Base-by-base conservation (phyloP, 352 stramenopile species). In the Pythium brachiatum region DNA sequence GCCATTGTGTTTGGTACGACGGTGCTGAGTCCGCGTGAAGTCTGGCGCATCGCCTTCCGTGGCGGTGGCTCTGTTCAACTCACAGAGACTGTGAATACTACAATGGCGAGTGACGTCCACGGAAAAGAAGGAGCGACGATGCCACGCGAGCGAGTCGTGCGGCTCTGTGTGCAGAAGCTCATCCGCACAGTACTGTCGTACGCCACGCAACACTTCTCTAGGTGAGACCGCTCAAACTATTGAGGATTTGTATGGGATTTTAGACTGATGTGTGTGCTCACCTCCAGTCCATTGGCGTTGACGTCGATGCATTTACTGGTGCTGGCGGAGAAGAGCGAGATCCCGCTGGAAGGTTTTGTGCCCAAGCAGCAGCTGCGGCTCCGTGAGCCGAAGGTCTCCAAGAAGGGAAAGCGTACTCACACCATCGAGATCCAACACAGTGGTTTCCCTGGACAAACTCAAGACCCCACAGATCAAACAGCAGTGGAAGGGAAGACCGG, bases 341-440 rank as follows among this genome's bases (percentile, higher is more conserved):
- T 38, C 1, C 38, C 55, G 12, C 65, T 88, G 18, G 66, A 74
- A 13, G 81, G 79, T 13, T 90, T 90, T 29, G 38, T 83, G 46
- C 81, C 81, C 7, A 88, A 85, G 41, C 81, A 88, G 38, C 67
- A 76, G 1, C 81, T 90, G 26, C 79, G 75, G 9, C 69, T 90
- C 34, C 72, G 76, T 12, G 54, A 86, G 26, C 79, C 81, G 31
- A 87, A 74, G 27, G 25, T 66, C 25, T 44, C 70, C 20, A 54
- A 46, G 23, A 43, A 60, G 15, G 36, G 41, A 3, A 60, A 65
- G 21, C 57, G 63, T 16, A 54, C 29, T 1, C 57, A 70, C 20
- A 7, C 44, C 0, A 34, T 69, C 3, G 27, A 61, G 32, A 52
- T 69, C 25, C 57, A 60, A 12, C 52, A 64, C 20, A 34, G 38